Evolutionary conservation across 2,329 filamentous ascomycete species (phyloP), one percentile per base, ranked within the genome.

Genomic region (Calonectria pteridis): DNA sequence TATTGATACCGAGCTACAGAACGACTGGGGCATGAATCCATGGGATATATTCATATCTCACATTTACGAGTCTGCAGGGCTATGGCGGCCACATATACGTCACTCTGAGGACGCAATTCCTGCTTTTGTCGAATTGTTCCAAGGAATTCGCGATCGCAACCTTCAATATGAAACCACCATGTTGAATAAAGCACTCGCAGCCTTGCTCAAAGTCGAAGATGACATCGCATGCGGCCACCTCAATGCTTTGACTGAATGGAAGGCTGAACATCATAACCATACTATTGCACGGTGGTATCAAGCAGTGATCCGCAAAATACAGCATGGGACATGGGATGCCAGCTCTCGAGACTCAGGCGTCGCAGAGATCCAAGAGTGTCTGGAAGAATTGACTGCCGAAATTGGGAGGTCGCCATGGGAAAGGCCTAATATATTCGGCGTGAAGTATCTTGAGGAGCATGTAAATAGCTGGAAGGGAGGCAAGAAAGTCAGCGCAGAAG

Each of bases 311-410:
- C 72, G 65, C 9, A 59, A 74, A 43, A 26, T 77, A 16, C 50
- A 62, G 14, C 11, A 49, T 3, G 20, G 14, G 1, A 63, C 72
- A n/a, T 70, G 66, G 67, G 62, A 68, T 1, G 3, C 71, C n/a
- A 20, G 29, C 11, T 20, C 14, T 29, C 53, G 46, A 11, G 33
- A 7, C 37, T 16, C 13, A 3, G 75, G 67, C 2, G 7, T 33
- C 5, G 58, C 51, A 14, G 64, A 73, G 43, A 23, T 78, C 7
- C 23, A 67, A 2, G 72, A 62, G 1, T 72, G 62, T 18, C 3
- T 78, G 1, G 3, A 49, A 1, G 75, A 77, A 3, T 29, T 77
- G 26, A 55, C 23, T 46, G 35, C 58, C 2, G 77, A 78, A 13
- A 23, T 78, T 0, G 35, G 49, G 0, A 68, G 14, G 0, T 63